Percentiles rank a stretch among this genome's conserved stretches.
These are phyloP conservation scores for Cercophora scortea DNA, from an alignment of 495 filamentous ascomycete genomes.

Conservation along the genomic window DNA sequence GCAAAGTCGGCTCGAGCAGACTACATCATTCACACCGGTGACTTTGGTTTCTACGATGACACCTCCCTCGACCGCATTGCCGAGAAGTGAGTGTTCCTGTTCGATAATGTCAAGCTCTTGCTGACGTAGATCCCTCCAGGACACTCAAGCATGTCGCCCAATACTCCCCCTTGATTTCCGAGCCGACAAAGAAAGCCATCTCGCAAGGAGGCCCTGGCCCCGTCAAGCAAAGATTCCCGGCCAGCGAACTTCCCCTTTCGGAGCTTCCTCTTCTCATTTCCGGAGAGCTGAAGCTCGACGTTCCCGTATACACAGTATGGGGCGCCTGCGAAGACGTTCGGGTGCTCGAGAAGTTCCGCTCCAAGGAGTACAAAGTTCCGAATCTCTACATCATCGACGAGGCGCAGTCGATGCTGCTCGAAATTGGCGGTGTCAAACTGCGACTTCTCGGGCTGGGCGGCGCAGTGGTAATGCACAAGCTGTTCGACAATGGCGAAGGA, in stretches of 20 bases:
- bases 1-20: slow-evolving; percentile 88
- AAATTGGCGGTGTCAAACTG: slow-evolving; percentile 93
- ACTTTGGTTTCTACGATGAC: slow-evolving; percentile 99
- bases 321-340: slow-evolving; percentile 98
- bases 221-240: slow-evolving; percentile 73
- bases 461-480: slow-evolving; percentile 99
- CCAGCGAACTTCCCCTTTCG: slow-evolving; percentile 83
- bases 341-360: slow-evolving; percentile 95
- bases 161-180: slow-evolving; percentile 90
- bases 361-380: slow-evolving; percentile 94
- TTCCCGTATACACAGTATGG: slow-evolving; percentile 99
- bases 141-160: slow-evolving; percentile 97
- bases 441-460: slow-evolving; percentile 90
- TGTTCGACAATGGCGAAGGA: slow-evolving; percentile 98
- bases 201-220: slow-evolving; percentile 46
- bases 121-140: slow-evolving; percentile 40
- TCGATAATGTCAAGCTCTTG: background rate
- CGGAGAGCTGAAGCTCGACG: slow-evolving; percentile 79
- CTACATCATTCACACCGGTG: slow-evolving; percentile 96
- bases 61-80: slow-evolving; percentile 94
- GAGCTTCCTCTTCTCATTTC: slow-evolving; percentile 88
- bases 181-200: slow-evolving; percentile 80
- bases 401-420: slow-evolving; percentile 86
- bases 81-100: slow-evolving; percentile 73
- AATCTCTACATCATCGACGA: slow-evolving; percentile 99